Conservation (phyloP, 352 stramenopile species). For the Phytopythium delawarense region DNA sequence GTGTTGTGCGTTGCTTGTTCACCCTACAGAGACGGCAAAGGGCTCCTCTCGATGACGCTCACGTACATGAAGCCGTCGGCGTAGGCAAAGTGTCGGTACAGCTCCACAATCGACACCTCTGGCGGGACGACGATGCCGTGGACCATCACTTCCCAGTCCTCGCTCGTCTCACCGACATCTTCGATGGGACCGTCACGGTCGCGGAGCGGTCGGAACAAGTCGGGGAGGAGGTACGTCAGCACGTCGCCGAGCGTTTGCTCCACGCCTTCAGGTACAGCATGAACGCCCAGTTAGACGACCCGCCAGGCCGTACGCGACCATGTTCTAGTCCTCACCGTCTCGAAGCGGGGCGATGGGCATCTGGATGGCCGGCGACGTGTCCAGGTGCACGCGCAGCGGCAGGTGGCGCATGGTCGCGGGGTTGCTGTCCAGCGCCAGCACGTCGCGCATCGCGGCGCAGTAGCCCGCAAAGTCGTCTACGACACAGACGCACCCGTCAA, state of each 20-base stretch:
- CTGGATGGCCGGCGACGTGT: conserved; percentile 55
- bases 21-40: neutral
- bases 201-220: conserved; percentile 38
- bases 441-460: conserved; percentile 39
- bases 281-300: neutral
- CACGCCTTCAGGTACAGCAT: conserved; percentile 14
- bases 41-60: conserved; percentile 11
- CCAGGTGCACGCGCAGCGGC: conserved; percentile 61
- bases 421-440: conserved; percentile 34
- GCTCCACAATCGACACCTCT: conserved; percentile 44
- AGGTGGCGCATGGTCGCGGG: conserved; percentile 37
- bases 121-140: conserved; percentile 54
- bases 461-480: conserved; percentile 54
- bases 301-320: neutral
- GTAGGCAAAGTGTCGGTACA: conserved; percentile 69
- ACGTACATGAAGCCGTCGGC: conserved; percentile 79
- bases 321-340: conserved; percentile 15
- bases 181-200: neutral
- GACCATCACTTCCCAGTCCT: conserved; percentile 30
- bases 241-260: conserved; percentile 48
- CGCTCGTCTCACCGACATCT: neutral
- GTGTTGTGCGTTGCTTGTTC: neutral
- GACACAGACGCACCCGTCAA: neutral
- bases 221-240: conserved; percentile 51
- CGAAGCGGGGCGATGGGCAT: conserved; percentile 59